Evolutionary conservation across 2,329 filamentous ascomycete genomes (phyloP).

Genomic region (Alternaria sp.): DNA sequence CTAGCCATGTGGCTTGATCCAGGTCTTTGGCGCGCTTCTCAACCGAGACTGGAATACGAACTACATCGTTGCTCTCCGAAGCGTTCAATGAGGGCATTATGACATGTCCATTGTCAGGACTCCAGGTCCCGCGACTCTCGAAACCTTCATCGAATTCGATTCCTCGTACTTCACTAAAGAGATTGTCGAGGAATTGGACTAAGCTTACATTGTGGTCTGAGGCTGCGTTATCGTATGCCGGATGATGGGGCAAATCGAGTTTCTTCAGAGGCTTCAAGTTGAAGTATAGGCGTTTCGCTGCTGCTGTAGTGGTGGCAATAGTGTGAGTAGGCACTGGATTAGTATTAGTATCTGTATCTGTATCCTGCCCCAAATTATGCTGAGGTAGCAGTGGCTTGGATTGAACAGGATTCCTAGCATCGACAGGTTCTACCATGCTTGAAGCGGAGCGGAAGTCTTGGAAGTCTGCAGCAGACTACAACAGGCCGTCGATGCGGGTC

Average conservation of each 20-base stretch:
- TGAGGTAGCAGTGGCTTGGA: slow-evolving; percentile 11
- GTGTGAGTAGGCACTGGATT: not conserved
- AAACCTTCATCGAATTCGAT: slow-evolving; percentile 30
- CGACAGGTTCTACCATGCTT: slow-evolving; percentile 15
- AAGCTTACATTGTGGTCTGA: slow-evolving; percentile 19
- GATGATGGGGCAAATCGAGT: slow-evolving; percentile 33
- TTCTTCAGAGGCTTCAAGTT: slow-evolving; percentile 20
- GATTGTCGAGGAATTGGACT: slow-evolving; percentile 25
- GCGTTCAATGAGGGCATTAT: slow-evolving; percentile 22
- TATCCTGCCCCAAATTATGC: not conserved
- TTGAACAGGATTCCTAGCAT: slow-evolving; percentile 8
- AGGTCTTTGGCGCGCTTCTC: slow-evolving; percentile 30
- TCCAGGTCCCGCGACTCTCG: slow-evolving; percentile 26
- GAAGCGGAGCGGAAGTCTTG: slow-evolving; percentile 32
- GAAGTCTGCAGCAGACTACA: slow-evolving; percentile 7
- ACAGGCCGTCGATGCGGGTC: slow-evolving; percentile 6
- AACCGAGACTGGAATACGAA: slow-evolving; percentile 23
- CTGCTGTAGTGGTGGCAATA: no score
- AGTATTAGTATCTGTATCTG: not conserved
- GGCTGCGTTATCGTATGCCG: slow-evolving; percentile 15
- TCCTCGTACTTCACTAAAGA: slow-evolving; percentile 30
- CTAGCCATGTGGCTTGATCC: slow-evolving; percentile 67
- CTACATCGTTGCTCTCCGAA: not conserved
- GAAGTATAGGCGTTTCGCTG: slow-evolving; percentile 15
- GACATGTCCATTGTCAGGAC: slow-evolving; percentile 18